Base-by-base conservation (phyloP, 2,329 filamentous ascomycete species). In the Colletotrichum tamarilloi region DNA sequence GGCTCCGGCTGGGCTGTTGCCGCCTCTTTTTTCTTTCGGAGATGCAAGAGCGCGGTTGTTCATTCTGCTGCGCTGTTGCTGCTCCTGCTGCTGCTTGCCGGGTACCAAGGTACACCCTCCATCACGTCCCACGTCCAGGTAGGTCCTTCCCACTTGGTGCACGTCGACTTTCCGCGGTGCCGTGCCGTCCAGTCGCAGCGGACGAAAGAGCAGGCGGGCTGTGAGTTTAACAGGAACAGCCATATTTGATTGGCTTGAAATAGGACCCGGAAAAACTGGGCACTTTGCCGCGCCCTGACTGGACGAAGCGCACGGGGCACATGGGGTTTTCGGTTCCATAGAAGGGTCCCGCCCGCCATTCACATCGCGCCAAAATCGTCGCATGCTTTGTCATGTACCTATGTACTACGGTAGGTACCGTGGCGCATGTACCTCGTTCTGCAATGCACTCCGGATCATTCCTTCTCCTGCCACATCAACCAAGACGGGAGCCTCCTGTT, bases 311-410 rank as follows among this genome's bases (percentile, higher is more conserved):
- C 46, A 60, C 35, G 22, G 46, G 19, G 42, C 32, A 49, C 19
- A 22, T 49, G 42, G 42, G 19, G 19, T n/a, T 19, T 9, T 49
- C 8, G 42, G 42, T 11, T 7, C 42, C 42, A 22, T 22, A 49
- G 42, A 60, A 14, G 19, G 38, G 67, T 52, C 38, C 60, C 60
- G n/a, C 60, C 60, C 19, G 49, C 67, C 67, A 71, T 56, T 71
- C 26, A 62, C 52, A 58, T 66, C 30, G 67, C 60, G 46, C 67
- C 59, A 73, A 73, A 59, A 64, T 69, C 42, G 55, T 38, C 16
- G 14, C 46, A 16, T 35, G 42, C 30, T 63, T 63, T 69, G 59
- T 69, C 60, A 35, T 32, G n/a, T 19, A 60, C 24, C n/a, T 32
- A 14, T 11, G 55, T 68, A 62, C 49, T 9, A 5, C 16, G 32